Base-by-base conservation (phyloP, 2,329 filamentous ascomycete species). In the Colletotrichum brevisporum region DNA sequence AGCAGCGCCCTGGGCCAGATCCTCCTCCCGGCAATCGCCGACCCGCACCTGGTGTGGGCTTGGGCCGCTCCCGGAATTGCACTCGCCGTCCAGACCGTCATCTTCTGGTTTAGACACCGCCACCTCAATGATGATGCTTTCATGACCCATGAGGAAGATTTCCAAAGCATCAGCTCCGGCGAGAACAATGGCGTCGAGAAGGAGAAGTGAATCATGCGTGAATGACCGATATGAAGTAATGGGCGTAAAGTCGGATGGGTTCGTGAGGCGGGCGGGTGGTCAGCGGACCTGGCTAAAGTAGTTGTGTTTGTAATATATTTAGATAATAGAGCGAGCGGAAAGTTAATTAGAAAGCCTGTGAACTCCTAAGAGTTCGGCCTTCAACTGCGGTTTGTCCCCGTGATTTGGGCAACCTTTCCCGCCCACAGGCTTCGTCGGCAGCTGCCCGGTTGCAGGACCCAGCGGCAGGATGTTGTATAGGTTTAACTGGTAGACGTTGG, bases 1-100 rank as follows among this genome's bases (percentile, higher is more conserved):
- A 87, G 86, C 4, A 84, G 83, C 45, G 88, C 88, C 2, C 73
- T 86, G 6, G 81, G 81, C 31, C 79, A 84, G 71, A 82, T 83
- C 0, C 71, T 85, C 24, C 78, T 81, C 24, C 82, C 83, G 0
- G 75, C 80, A 1, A 81, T 82, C 5, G 71, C 69, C n/a, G 83
- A 86, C 71, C 84, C 84, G 15, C 57, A 39, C 5, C 53, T 70
- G 43, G 47, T 70, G 8, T 75, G 74, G 74, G 74, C 72, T n/a
- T 75, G 74, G 73, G 74, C 71, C 9, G 74, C 73, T 13, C 74
- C 74, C 2, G 73, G 72, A 5, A 75, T 75, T 51, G 74, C 71
- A 6, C 71, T 75, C 2, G 71, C 72, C 16, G 67, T 71, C 6
- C 74, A 75, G 36, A 75, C 74, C 0, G 65, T 74, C 13, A 12